Percentiles rank a stretch among this genome's conserved stretches.
Evolutionary conservation across 192 early-diverging fungal genomes (phyloP).

Genomic region (Linnemannia elongata): DNA sequence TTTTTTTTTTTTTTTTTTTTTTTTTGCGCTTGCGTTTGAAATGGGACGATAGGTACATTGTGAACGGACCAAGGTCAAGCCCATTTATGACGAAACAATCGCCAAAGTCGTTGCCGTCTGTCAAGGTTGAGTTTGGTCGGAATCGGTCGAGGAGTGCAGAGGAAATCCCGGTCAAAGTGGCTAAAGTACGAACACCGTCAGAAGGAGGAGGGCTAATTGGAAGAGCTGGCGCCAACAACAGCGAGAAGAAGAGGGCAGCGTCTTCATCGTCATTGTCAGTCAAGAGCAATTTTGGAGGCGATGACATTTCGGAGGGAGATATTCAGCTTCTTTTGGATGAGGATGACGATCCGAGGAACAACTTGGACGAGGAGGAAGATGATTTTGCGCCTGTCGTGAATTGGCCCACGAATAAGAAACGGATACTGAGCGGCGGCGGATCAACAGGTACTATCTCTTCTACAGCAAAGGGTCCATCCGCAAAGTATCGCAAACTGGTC

Average conservation of each 20-base stretch:
- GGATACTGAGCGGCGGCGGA: too few species aligned
- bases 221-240: neutral
- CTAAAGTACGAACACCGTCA: neutral
- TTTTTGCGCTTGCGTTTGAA: too few species aligned
- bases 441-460: neutral
- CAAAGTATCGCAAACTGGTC: slow-evolving; percentile 25
- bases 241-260: neutral
- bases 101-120: slow-evolving; percentile 6
- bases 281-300: neutral
- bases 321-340: slow-evolving; percentile 29
- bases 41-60: slow-evolving; percentile 33
- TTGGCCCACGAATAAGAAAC: neutral
- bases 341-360: neutral
- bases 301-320: slow-evolving; percentile 2
- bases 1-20: too few species aligned
- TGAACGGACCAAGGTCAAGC: slow-evolving; percentile 33
- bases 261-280: neutral
- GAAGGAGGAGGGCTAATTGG: neutral
- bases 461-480: neutral
- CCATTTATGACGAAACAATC: slow-evolving; percentile 18
- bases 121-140: slow-evolving; percentile 38
- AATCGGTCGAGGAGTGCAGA: slow-evolving; percentile 30
- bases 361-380: slow-evolving; percentile 1
- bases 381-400: neutral
- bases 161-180: neutral